Conservation (phyloP, 1,284 basidiomycete genomes). For the Coriolopsis trogii region DNA sequence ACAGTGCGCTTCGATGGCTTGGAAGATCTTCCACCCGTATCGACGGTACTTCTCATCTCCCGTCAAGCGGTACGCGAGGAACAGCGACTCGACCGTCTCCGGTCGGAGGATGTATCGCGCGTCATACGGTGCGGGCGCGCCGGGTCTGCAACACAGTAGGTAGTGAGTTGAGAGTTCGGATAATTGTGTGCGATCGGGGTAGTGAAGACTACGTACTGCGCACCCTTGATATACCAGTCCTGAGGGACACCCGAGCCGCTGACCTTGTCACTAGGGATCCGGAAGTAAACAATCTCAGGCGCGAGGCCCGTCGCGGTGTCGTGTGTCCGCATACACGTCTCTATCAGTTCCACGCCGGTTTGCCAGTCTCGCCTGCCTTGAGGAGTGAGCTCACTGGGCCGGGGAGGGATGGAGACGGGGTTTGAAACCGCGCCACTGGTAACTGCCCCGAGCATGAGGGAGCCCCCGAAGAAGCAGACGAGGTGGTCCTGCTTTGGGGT, state of each 20-base stretch:
- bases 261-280: constrained; percentile 56
- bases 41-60: constrained; percentile 83
- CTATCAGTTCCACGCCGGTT: constrained; percentile 79
- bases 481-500: constrained; percentile 94
- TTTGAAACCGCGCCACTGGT: constrained; percentile 56
- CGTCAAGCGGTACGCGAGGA: constrained; percentile 86
- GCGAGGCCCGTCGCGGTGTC: constrained; percentile 84
- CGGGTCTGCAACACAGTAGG: constrained; percentile 42
- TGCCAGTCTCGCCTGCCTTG: constrained; percentile 78
- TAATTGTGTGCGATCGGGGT: neutral
- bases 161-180: neutral
- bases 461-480: constrained; percentile 93
- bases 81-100: constrained; percentile 94
- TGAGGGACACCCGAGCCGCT: constrained; percentile 42
- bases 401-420: constrained; percentile 63
- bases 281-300: constrained; percentile 85
- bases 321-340: constrained; percentile 89
- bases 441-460: constrained; percentile 88
- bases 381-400: constrained; percentile 54
- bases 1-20: constrained; percentile 87
- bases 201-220: constrained; percentile 43
- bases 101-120: constrained; percentile 92
- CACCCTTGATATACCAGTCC: constrained; percentile 92
- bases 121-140: constrained; percentile 64
- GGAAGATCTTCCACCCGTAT: constrained; percentile 90